Evolutionary conservation across 192 early-diverging fungal species (phyloP).

Genomic region (Backusella luteola): DNA sequence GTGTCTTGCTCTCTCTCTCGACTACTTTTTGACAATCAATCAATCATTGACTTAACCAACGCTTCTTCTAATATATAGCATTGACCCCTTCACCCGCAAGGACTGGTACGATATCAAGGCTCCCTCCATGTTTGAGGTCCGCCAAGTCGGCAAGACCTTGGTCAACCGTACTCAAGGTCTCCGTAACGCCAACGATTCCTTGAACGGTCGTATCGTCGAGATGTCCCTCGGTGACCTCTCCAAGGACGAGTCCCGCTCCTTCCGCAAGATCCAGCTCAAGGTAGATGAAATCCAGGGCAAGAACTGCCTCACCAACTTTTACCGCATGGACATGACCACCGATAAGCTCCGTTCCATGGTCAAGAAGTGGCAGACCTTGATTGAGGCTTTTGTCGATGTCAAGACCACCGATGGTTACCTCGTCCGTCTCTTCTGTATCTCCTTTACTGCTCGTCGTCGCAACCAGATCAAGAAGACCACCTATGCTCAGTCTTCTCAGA

Average conservation of each 20-base stretch:
- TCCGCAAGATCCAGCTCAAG: constrained; percentile 96
- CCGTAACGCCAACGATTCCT: constrained; percentile 93
- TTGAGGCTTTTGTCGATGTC: constrained; percentile 97
- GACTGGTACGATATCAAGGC: constrained; percentile 99
- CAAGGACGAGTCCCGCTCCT: constrained; percentile 88
- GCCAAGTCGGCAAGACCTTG: constrained; percentile 97
- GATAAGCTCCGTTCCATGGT: constrained; percentile 99
- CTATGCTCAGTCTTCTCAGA: constrained; percentile 96
- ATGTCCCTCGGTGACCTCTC: constrained; percentile 95
- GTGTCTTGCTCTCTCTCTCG: not conserved
- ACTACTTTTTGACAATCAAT: too few species aligned
- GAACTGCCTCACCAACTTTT: constrained; percentile 99
- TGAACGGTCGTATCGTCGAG: constrained; percentile 97
- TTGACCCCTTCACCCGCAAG: constrained; percentile 99
- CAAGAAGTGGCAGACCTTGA: constrained; percentile 99
- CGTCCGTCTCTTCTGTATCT: constrained; percentile 95
- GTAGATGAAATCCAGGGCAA: constrained; percentile 97
- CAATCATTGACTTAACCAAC: not conserved
- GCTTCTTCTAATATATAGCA: constrained; percentile 45
- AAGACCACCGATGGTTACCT: constrained; percentile 99
- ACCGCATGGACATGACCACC: constrained; percentile 99
- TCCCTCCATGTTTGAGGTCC: constrained; percentile 92
- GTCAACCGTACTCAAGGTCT: constrained; percentile 99
- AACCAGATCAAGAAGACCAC: constrained; percentile 98
- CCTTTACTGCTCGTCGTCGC: constrained; percentile 91